Conservation (phyloP, 2,329 filamentous ascomycete genomes). For the Geosmithia morbida region DNA sequence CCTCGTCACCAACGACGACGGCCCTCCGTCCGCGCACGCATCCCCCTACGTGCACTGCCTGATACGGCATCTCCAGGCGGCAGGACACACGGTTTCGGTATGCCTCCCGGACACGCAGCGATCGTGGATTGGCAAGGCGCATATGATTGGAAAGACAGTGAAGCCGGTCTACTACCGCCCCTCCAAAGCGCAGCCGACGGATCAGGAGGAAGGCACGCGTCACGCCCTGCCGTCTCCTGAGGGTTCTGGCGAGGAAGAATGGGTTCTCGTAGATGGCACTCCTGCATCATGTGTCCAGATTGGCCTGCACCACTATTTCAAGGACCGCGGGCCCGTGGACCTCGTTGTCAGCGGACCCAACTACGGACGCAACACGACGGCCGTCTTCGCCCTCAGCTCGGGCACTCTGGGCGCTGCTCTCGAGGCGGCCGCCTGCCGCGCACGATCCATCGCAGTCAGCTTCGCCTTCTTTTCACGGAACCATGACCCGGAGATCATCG, state of each 20-base stretch:
- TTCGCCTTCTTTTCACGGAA: constrained; percentile 83
- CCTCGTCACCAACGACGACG: constrained; percentile 65
- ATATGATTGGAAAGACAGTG: constrained; percentile 81
- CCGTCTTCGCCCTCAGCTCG: constrained; percentile 63
- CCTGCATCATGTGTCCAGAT: constrained; percentile 74
- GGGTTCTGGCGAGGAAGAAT: constrained; percentile 48
- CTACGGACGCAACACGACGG: constrained; percentile 70
- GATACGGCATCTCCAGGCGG: constrained; percentile 52
- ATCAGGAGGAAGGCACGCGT: background rate
- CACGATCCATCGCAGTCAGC: constrained; percentile 64
- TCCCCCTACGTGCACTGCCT: constrained; percentile 71
- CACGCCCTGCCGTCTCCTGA: constrained; percentile 41
- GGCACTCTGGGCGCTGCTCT: constrained; percentile 67
- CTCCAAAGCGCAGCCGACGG: constrained; percentile 12
- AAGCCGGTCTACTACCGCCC: constrained; percentile 73
- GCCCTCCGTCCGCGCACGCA: constrained; percentile 61
- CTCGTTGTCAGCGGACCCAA: constrained; percentile 70
- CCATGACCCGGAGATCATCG: constrained; percentile 71
- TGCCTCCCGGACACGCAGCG: constrained; percentile 83
- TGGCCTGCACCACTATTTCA: constrained; percentile 66
- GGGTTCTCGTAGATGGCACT: constrained; percentile 70
- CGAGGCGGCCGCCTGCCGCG: constrained; percentile 59
- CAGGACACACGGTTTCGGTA: constrained; percentile 80
- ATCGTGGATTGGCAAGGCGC: constrained; percentile 97
- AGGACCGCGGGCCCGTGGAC: constrained; percentile 56